Percentiles rank a stretch among this genome's conserved stretches.
phyloP scores from a whole-genome alignment of 192 early-diverging fungal species.

The Coemansia sp. region DNA sequence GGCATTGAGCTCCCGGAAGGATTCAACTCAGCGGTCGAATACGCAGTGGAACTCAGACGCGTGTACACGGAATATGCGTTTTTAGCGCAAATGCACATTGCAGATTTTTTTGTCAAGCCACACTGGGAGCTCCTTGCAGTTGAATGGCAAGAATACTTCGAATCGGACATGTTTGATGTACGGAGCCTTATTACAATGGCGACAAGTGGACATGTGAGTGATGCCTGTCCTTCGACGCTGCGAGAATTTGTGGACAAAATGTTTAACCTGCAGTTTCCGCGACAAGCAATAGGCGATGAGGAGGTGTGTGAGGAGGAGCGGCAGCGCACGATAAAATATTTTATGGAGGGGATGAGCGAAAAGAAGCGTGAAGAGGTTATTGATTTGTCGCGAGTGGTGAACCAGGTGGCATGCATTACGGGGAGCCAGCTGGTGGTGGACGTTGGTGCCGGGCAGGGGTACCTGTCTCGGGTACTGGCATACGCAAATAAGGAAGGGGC shows the following conservation, averaged over 20 bases:
- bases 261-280: conserved; percentile 31
- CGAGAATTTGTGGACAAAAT: conserved; percentile 20
- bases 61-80: conserved; percentile 13
- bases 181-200: conserved; percentile 33
- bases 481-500: conserved; percentile 9
- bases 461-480: conserved; percentile 44
- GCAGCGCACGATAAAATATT: conserved; percentile 8
- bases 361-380: conserved; percentile 48
- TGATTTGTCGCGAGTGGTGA: conserved; percentile 30
- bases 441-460: conserved; percentile 49
- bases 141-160: conserved; percentile 40
- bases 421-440: conserved; percentile 29
- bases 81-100: conserved; percentile 39
- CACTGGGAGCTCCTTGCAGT: conserved; percentile 28
- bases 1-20: conserved; percentile 26
- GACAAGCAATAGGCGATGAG: neutral
- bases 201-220: conserved; percentile 3
- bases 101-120: conserved; percentile 35
- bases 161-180: conserved; percentile 4
- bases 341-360: conserved; percentile 43
- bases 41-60: conserved; percentile 14
- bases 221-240: conserved; percentile 19
- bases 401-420: conserved; percentile 6
- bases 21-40: conserved; percentile 20
- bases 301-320: neutral